Evolutionary conservation across 768 basidiomycete species (phyloP).

Genomic region (Neoboletus brunneissimus): DNA sequence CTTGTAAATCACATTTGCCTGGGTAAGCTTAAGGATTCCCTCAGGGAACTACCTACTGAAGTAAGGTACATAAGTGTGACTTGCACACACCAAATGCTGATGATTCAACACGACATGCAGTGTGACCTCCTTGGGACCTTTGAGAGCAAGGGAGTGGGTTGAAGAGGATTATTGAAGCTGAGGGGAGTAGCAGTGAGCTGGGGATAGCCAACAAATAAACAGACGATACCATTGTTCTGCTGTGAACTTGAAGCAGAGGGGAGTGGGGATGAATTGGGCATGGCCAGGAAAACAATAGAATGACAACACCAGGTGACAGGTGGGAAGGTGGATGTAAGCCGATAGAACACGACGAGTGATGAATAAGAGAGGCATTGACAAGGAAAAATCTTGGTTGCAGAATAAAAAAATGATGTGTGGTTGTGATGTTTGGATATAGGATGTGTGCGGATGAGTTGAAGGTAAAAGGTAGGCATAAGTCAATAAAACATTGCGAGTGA

Average conservation of each 20-base stretch:
- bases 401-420: conserved; percentile 28
- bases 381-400: conserved; percentile 20
- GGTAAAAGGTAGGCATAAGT: no score
- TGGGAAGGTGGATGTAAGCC: conserved; percentile 10
- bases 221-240: no score
- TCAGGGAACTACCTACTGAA: conserved; percentile 85
- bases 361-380: conserved; percentile 15
- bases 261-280: not conserved
- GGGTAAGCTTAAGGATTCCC: conserved; percentile 64
- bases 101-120: conserved; percentile 54
- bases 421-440: conserved; percentile 22
- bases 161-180: no score
- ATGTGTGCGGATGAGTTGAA: conserved; percentile 17
- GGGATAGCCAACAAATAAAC: no score
- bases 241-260: not conserved
- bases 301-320: conserved; percentile 12
- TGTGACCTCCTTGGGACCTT: conserved; percentile 94
- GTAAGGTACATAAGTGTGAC: conserved; percentile 10
- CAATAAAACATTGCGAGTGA: no score
- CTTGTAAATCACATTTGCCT: conserved; percentile 80
- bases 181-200: no score
- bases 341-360: conserved; percentile 24
- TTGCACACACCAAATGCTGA: no score
- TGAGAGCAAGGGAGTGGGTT: no score
- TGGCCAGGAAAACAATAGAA: conserved; percentile 28